These are phyloP conservation scores for Xanthoconium separans DNA, from an alignment of 1,284 basidiomycete genomes.

Conservation along the genomic window DNA sequence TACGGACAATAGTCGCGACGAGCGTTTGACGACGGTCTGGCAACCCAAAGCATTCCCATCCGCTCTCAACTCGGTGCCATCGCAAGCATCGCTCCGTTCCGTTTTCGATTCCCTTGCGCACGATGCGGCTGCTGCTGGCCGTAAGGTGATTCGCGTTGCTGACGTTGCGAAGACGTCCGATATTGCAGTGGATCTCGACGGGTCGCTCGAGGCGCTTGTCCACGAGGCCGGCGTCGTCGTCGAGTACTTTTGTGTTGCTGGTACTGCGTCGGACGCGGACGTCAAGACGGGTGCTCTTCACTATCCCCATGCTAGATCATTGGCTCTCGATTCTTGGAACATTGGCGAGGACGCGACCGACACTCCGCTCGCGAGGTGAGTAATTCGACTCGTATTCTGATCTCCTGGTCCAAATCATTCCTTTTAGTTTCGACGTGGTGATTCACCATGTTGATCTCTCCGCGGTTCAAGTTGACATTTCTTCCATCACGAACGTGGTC, in stretches of 20 bases:
- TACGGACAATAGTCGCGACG: slow-evolving; percentile 23
- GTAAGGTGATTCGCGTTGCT: slow-evolving; percentile 23
- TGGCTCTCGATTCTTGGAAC: slow-evolving; percentile 23
- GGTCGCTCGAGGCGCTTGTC: slow-evolving; percentile 13
- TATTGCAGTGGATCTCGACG: slow-evolving; percentile 17
- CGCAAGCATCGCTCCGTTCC: slow-evolving; percentile 12
- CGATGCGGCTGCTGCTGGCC: slow-evolving; percentile 18
- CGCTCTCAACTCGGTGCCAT: slow-evolving; percentile 3
- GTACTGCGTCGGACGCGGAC: slow-evolving; percentile 21
- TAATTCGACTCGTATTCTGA: not conserved
- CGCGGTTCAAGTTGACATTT: slow-evolving; percentile 20
- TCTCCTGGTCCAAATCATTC: not conserved
- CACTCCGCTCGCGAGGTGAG: slow-evolving; percentile 15
- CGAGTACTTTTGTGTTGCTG: slow-evolving; percentile 27
- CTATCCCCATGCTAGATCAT: slow-evolving; percentile 16
- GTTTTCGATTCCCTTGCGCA: slow-evolving; percentile 18
- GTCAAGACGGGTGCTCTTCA: slow-evolving; percentile 18
- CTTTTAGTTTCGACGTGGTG: slow-evolving; percentile 20
- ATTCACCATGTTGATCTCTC: slow-evolving; percentile 22
- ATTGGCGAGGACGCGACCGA: slow-evolving; percentile 2
- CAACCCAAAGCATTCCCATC: slow-evolving; percentile 27
- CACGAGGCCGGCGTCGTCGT: slow-evolving; percentile 19
- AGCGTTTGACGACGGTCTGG: slow-evolving; percentile 29
- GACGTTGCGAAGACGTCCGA: slow-evolving; percentile 21
- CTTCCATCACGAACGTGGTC: slow-evolving; percentile 22